Percentiles rank a stretch among this genome's conserved stretches.
phyloP scores from a whole-genome alignment of 1,284 basidiomycete species.

The Fomitopsis pinicola region DNA sequence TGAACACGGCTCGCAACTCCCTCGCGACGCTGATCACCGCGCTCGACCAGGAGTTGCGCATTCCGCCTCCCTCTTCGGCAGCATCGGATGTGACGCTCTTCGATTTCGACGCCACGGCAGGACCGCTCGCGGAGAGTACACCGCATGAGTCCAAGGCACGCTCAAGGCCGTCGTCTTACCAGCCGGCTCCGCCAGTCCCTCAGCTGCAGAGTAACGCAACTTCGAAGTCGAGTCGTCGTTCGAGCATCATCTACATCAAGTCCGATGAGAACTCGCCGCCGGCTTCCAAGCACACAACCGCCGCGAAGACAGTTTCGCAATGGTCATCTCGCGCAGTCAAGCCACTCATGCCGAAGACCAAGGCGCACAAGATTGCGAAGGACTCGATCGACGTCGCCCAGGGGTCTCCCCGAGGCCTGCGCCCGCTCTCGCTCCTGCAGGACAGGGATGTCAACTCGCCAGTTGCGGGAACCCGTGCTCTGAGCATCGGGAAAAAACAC shows the following conservation, averaged over 20 bases:
- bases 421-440: constrained; percentile 60
- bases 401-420: constrained; percentile 41
- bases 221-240: constrained; percentile 32
- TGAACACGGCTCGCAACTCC: constrained; percentile 49
- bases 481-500: constrained; percentile 48
- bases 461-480: constrained; percentile 41
- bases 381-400: constrained; percentile 20
- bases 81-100: constrained; percentile 58
- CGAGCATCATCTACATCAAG: constrained; percentile 61
- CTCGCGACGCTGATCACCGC: constrained; percentile 38
- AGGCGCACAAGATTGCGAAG: constrained; percentile 30
- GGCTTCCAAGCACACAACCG: constrained; percentile 23
- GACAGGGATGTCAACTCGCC: constrained; percentile 44
- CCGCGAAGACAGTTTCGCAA: constrained; percentile 34
- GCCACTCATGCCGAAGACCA: constrained; percentile 49
- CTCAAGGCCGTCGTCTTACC: constrained; percentile 31
- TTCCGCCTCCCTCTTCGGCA: constrained; percentile 42
- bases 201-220: constrained; percentile 18
- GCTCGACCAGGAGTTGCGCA: constrained; percentile 27
- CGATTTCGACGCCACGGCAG: constrained; percentile 36
- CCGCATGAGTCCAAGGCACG: constrained; percentile 41
- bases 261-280: constrained; percentile 42
- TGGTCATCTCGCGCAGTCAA: constrained; percentile 47
- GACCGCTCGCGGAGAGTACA: constrained; percentile 57
- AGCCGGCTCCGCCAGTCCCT: constrained; percentile 24